Base-by-base conservation (phyloP, 345 rosid species). In the Hypericum androsaemum region DNA sequence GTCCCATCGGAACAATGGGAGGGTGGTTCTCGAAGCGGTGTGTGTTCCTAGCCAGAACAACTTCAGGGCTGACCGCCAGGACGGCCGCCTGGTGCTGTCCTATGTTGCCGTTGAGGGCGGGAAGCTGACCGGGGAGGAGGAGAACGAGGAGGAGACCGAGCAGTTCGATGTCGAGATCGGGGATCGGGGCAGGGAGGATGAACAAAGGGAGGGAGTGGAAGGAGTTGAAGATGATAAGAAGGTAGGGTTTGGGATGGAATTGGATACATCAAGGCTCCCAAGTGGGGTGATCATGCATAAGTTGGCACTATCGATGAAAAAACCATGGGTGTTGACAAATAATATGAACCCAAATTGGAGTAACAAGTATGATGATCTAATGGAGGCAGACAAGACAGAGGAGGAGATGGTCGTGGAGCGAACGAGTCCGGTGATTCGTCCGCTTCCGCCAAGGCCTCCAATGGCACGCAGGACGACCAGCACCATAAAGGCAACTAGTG, bases 81-180 rank as follows among this genome's bases (percentile, higher is more conserved):
- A 80, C 48, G 99, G 97, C 43, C 95, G 97, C 47, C 95, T 94
- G 48, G 80, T 88, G 12, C 97, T 94, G 46, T 74, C 89, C n/a
- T 80, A 88, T 12, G 56, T 57, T 22, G 32, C 32, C 32, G 4
- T 22, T 22, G 32, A 22, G 32, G 32, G 32, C 32, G 32, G 1
- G 1, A 22, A 22, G 32, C 32, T 22, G 32, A 4, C 32, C 2
- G 32, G 1, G 1, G 32, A 22, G 32, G 32, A 22, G 32, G 32
- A 22, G 32, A 4, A 22, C 4, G 32, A 22, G 32, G 32, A 22
- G 32, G 32, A 22, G 1, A 22, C 32, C 32, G 32, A 22, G 32
- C 32, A 22, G 32, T 22, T 22, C 4, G 32, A 22, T 1, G 32
- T 22, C 32, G 32, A 22, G 32, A 22, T 22, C 32, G 32, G 32